Evolutionary conservation across 768 basidiomycete species (phyloP), one percentile per base, ranked within the genome.

Genomic region (Cubamyces lactineus): DNA sequence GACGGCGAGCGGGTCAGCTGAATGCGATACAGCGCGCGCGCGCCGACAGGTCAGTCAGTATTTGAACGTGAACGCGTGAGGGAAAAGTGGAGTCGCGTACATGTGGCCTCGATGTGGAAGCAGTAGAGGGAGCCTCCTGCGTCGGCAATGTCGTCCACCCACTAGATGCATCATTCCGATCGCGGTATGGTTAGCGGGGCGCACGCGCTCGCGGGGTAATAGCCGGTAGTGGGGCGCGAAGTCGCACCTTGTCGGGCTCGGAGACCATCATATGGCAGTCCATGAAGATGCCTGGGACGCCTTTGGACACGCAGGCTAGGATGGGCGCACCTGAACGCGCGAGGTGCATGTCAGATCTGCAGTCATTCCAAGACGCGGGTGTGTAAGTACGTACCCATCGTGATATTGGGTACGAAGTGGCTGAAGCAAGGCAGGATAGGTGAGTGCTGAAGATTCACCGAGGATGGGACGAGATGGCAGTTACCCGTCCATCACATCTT

Each of bases 201-300:
- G 48, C 30, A 54, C 28, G 12, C 34, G 34, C 34, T 34, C 34
- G 34, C 34, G 34, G 34, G 28, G 28, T 28, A 49, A 9, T 41
- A 28, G 38, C 12, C 5, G 11, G 40, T 40, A 52, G 49, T 21
- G 41, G 48, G 17, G 40, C 11, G 17, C 11, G 40, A 26, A 16
- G 28, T 40, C 70, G 51, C 67, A 93, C 96, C 82, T 89, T 88
- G 71, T 91, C 92, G 11, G 97, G 97, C 51, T 98, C 80, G 0
- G 94, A 75, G 19, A 99, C 97, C 97, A 99, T 99, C 97, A 98
- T 98, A 77, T 99, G 97, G 75, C 96, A 98, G 76, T 99, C 97
- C 96, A 99, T 98, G 80, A 95, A 98, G 68, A 98, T 97, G 55
- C 86, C 92, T 2, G 96, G 96, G 21, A 98, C 85, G 39, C 87